Conservation (phyloP, 2,329 filamentous ascomycete species). For the Fusarium nygamai region DNA sequence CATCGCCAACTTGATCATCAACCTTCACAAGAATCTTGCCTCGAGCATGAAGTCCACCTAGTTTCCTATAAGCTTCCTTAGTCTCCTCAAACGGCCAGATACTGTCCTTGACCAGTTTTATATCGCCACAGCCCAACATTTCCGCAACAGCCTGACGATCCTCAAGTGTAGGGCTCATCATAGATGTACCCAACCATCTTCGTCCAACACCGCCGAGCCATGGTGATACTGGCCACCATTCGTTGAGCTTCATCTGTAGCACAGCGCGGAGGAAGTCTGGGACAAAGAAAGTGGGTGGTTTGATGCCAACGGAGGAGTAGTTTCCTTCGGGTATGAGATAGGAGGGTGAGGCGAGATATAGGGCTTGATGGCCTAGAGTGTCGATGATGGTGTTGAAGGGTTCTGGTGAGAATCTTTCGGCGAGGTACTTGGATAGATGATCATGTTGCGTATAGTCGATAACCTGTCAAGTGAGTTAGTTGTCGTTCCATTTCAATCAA, state of each 20-base stretch:
- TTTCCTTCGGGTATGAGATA: not conserved
- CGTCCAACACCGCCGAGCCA: conserved; percentile 52
- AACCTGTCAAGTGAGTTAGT: not conserved
- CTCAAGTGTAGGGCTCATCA: conserved; percentile 48
- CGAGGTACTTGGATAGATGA: not conserved
- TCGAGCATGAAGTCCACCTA: conserved; percentile 42
- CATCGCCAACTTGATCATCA: conserved; percentile 36
- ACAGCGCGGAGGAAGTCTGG: conserved; percentile 45
- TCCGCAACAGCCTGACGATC: conserved; percentile 47
- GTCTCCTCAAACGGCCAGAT: not conserved
- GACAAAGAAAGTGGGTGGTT: conserved; percentile 46
- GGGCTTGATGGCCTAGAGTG: not conserved
- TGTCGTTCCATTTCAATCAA: not conserved
- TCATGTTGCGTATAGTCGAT: not conserved
- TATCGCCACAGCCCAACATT: conserved; percentile 28
- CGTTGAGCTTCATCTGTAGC: conserved; percentile 51
- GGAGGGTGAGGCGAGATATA: not conserved
- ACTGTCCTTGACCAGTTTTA: not conserved
- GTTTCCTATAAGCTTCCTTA: not conserved
- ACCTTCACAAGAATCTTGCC: conserved; percentile 54
- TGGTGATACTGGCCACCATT: conserved; percentile 48
- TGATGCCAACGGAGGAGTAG: conserved; percentile 6
- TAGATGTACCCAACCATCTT: conserved; percentile 48
- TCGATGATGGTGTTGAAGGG: conserved; percentile 1
- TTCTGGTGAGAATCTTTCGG: not conserved